Evolutionary conservation across 768 basidiomycete species (phyloP).

Genomic region (Mycena haematopus): DNA sequence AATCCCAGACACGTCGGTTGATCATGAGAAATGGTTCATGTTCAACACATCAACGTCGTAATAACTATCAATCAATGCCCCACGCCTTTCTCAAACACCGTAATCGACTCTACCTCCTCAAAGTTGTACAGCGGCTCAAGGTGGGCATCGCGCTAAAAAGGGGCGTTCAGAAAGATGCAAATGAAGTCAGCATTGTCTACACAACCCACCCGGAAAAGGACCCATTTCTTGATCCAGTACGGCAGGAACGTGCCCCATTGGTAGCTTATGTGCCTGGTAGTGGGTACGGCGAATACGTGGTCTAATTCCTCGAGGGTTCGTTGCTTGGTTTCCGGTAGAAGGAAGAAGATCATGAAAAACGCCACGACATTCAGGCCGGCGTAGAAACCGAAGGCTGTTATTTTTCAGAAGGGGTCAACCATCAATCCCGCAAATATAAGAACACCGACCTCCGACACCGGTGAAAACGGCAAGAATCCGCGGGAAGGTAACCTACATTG

Average conservation of each 20-base stretch:
- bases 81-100: constrained; percentile 49
- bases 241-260: background rate
- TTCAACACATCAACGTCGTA: background rate
- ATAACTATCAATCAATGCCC: constrained; percentile 36
- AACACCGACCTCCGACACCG: constrained; percentile 37
- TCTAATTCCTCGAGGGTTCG: constrained; percentile 49
- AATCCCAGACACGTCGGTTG: no score
- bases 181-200: background rate
- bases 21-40: no score
- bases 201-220: background rate
- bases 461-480: constrained; percentile 55
- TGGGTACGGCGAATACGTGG: background rate
- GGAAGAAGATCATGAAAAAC: constrained; percentile 61
- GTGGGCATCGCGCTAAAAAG: constrained; percentile 36
- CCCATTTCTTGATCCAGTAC: background rate
- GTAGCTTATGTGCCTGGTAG: background rate
- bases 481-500: constrained; percentile 60
- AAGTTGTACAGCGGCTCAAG: constrained; percentile 59
- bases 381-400: constrained; percentile 64
- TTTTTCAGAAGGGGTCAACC: constrained; percentile 16
- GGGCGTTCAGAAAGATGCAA: background rate
- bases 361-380: constrained; percentile 57
- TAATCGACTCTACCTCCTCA: constrained; percentile 53
- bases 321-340: constrained; percentile 62
- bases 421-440: constrained; percentile 4